Evolutionary conservation across 2,329 filamentous ascomycete genomes (phyloP), one percentile per base, ranked within the genome.

Genomic region (Sclerotiophoma versabilis): DNA sequence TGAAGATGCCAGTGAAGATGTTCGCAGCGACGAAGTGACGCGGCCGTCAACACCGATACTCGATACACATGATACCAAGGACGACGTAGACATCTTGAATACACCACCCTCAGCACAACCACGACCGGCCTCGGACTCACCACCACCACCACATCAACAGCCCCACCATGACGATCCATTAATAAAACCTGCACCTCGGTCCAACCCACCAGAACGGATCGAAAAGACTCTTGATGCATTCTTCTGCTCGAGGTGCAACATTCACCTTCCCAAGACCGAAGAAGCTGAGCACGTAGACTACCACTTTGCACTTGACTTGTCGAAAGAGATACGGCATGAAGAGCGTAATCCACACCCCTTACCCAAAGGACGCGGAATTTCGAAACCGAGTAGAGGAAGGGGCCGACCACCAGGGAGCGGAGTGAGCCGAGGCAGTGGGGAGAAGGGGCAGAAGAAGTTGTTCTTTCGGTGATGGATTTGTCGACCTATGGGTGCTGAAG

Each of bases 271-370:
- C 11, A 78, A 81, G 32, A 70, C 79, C 22, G 84, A 88, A 50
- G 82, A 83, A 63, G 83, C 87, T 61, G 93, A 90, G 75, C 95
- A 99, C 73, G 81, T 88, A 48, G 95, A 99, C 74, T 98, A 93
- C 88, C 95, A 99, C 76, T 89, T 96, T 76, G 95, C 95, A 38
- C 91, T 90, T 76, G 90, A 93, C 64, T 81, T 99, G 25, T 88
- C 93, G 60, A 83, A 87, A 52, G 81, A 88, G 62, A 71, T 77
- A 58, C 64, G 69, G 5, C 63, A 70, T 7, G 65, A 72, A 42
- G 69, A 72, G 7, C 64, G 66, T 10, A 67, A 54, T 12, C 34
- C 55, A 5, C 29, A 57, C 8, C 34, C 55, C n/a, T 26, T 54
- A 20, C 22, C 49, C 3, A 43, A 30, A 17, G 56, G 12, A 2